Evolutionary conservation across 345 rosid genomes (phyloP).

Genomic region (Balakata baccata): DNA sequence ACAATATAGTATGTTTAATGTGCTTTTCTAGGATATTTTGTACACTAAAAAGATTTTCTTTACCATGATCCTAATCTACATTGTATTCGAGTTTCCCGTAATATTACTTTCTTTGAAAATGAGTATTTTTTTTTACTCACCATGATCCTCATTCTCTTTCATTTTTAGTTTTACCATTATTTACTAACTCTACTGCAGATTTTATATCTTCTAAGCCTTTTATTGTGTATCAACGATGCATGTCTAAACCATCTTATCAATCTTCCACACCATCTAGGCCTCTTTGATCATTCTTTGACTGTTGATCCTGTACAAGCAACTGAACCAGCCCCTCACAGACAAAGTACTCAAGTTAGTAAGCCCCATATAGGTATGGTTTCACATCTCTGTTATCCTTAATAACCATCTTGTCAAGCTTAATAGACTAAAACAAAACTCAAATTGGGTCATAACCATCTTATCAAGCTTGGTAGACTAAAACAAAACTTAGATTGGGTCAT

Average conservation of each 20-base stretch:
- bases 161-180: no score
- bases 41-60: no score
- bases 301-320: neutral
- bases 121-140: neutral
- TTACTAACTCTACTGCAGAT: neutral
- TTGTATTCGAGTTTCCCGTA: neutral
- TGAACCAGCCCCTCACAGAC: neutral
- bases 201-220: no score
- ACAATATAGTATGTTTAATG: no score
- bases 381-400: neutral
- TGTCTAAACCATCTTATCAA: neutral
- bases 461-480: no score
- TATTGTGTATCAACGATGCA: neutral
- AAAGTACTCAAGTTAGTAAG: neutral
- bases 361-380: neutral
- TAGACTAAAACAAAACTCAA: no score
- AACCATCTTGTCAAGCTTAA: neutral
- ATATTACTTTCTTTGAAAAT: no score
- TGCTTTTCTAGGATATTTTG: no score
- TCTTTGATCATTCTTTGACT: neutral
- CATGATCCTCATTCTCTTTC: neutral
- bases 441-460: no score
- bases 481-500: no score
- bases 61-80: neutral
- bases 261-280: neutral